Base-by-base conservation (phyloP, 2,329 filamentous ascomycete genomes). In the Alternaria longipes region DNA sequence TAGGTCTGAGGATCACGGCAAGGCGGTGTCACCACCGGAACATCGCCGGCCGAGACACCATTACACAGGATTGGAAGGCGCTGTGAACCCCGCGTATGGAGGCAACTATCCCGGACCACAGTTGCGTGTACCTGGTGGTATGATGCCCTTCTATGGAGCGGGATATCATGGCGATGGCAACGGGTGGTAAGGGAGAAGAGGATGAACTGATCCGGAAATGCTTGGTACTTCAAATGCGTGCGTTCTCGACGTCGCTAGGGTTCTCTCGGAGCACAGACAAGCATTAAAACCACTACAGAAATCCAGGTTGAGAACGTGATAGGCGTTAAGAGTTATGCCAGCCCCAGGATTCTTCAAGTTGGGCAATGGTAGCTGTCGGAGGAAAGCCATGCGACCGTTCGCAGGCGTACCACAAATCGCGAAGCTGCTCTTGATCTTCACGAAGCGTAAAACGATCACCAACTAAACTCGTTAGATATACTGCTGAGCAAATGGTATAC, bases 271-370 rank as follows among this genome's bases (percentile, higher is more conserved):
- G n/a, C 12, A 3, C 11, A 20, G 5, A 26, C 14, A n/a, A 8
- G 16, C 22, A 11, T n/a, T 50, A 1, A 36, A 24, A 20, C 16
- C 22, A 22, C 32, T 50, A n/a, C 3, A 26, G 5, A 14, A 3
- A 5, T 50, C 14, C 16, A 30, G 22, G 32, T 24, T n/a, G 16
- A 32, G 3, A 8, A 32, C 32, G 16, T 24, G 4, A 8, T 8
- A 18, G 38, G 14, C 45, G 22, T 65, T 40, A 63, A 11, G 36
- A 34, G 49, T 54, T 56, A 14, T 68, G 56, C 74, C 74, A 77
- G 5, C 74, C 74, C 75, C 75, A 78, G 12, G 75, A 75, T n/a
- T 77, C 74, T 42, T 78, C 75, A 3, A 78, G 68, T 36, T 77
- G 75, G 20, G 65, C 60, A 9, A 74, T 72, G 11, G 73, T 71